Conservation (phyloP, 306 rosid species). For the Canavalia ensiformis region DNA sequence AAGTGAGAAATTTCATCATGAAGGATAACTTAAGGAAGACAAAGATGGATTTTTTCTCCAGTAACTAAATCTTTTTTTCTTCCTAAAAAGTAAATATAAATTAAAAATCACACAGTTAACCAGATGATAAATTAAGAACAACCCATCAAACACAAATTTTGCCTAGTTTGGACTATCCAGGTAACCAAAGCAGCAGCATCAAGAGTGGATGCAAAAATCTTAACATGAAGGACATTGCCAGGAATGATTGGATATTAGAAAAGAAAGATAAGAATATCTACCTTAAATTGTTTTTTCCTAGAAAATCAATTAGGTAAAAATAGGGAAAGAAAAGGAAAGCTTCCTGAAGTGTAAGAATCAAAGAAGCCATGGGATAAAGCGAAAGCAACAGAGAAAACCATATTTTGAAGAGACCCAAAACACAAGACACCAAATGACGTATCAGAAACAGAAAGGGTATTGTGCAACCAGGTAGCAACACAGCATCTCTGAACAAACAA, state of each 20-base stretch:
- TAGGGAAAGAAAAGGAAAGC: not conserved
- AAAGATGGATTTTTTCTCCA: slow-evolving; percentile 1
- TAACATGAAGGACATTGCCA: slow-evolving; percentile 13
- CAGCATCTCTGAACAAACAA: slow-evolving; percentile 35
- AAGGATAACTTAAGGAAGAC: slow-evolving; percentile 34
- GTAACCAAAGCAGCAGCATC: not conserved
- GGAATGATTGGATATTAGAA: not conserved
- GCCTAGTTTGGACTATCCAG: not conserved
- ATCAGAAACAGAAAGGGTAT: slow-evolving; percentile 41
- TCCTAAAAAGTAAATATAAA: not conserved
- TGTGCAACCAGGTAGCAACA: slow-evolving; percentile 13
- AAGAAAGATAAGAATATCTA: slow-evolving; percentile 16
- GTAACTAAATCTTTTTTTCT: not conserved
- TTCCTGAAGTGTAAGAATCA: slow-evolving; percentile 42
- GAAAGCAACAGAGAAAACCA: slow-evolving; percentile 39
- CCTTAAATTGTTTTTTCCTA: not conserved
- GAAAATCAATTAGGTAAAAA: not conserved
- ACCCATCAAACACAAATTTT: slow-evolving; percentile 24
- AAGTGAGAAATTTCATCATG: slow-evolving; percentile 38
- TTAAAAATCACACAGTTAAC: slow-evolving; percentile 21
- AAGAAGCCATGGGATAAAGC: slow-evolving; percentile 30
- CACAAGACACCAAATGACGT: slow-evolving; percentile 19
- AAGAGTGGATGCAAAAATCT: slow-evolving; percentile 13
- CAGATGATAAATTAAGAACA: slow-evolving; percentile 39
- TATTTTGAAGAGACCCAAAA: slow-evolving; percentile 32